phyloP scores from a whole-genome alignment of 805 yeast genomes.

The Clavispora vitiphila region DNA sequence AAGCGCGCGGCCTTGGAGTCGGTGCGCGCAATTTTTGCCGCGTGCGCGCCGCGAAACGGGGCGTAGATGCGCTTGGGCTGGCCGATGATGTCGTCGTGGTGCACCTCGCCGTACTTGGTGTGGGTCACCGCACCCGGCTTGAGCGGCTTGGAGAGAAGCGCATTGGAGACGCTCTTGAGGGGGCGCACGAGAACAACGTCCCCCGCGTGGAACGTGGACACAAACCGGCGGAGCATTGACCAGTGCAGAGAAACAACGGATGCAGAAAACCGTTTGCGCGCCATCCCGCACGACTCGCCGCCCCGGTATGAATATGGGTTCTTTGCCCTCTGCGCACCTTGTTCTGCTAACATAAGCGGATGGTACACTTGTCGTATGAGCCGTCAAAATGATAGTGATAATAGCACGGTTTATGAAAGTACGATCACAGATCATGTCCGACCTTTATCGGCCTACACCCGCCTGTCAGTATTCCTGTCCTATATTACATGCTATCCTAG shows the following conservation, averaged over 20 bases:
- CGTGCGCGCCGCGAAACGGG: constrained; percentile 1
- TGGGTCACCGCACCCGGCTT: neutral
- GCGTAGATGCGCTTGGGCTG: constrained; percentile 2
- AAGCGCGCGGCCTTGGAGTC: neutral
- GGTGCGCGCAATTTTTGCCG: neutral
- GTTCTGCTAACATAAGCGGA: too few species aligned
- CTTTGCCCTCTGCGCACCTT: too few species aligned
- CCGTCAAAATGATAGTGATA: too few species aligned
- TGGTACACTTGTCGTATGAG: too few species aligned
- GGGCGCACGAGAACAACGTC: constrained; percentile 3
- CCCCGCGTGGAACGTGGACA: constrained; percentile 1
- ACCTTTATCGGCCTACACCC: too few species aligned
- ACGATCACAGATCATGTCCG: too few species aligned
- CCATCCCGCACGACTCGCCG: neutral
- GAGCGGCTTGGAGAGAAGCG: constrained; percentile 1
- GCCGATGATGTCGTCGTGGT: constrained; percentile 4
- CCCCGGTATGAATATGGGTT: too few species aligned
- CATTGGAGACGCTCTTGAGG: neutral
- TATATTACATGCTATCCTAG: constrained; percentile 6
- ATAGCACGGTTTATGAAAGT: too few species aligned
- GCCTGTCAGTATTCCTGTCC: constrained; percentile 1
- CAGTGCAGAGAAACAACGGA: too few species aligned
- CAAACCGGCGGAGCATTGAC: neutral
- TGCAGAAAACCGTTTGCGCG: too few species aligned
- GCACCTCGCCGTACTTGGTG: constrained; percentile 1